A percentile compares a stretch with the other conserved stretches of the same genome.
Conservation (phyloP, 2,329 filamentous ascomycete species). For the Aspergillus arachidicola region DNA sequence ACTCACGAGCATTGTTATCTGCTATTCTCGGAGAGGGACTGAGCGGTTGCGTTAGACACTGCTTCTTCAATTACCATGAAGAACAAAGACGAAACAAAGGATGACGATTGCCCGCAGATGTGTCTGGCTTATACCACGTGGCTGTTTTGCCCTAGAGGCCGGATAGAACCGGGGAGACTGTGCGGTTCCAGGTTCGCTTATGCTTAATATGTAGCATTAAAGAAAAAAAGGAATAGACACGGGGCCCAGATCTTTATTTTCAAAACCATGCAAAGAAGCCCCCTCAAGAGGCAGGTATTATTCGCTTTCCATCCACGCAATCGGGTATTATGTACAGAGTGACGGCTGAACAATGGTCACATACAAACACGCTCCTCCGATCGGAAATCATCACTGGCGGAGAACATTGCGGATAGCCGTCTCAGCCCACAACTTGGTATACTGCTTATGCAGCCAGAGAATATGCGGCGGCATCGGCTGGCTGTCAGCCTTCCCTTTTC, state of each 20-base stretch:
- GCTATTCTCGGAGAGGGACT: no score
- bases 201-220: neutral
- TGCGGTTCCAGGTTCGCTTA: no score
- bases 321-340: conserved; percentile 1
- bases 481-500: conserved; percentile 46
- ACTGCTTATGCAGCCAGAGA: conserved; percentile 57
- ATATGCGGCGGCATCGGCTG: conserved; percentile 51
- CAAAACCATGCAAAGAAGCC: neutral
- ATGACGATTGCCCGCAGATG: no score
- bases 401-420: conserved; percentile 44
- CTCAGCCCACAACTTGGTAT: conserved; percentile 61
- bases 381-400: conserved; percentile 9
- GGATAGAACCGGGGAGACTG: no score
- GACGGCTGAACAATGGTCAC: neutral
- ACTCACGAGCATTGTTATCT: neutral
- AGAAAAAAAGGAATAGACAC: neutral
- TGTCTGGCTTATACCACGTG: no score
- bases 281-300: neutral
- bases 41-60: no score
- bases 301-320: neutral
- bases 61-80: no score
- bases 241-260: neutral
- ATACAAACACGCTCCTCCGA: conserved; percentile 1
- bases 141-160: no score
- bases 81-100: no score